These are phyloP conservation scores for Boletus rex-veris DNA, from an alignment of 768 basidiomycete genomes.

Conservation along the genomic window DNA sequence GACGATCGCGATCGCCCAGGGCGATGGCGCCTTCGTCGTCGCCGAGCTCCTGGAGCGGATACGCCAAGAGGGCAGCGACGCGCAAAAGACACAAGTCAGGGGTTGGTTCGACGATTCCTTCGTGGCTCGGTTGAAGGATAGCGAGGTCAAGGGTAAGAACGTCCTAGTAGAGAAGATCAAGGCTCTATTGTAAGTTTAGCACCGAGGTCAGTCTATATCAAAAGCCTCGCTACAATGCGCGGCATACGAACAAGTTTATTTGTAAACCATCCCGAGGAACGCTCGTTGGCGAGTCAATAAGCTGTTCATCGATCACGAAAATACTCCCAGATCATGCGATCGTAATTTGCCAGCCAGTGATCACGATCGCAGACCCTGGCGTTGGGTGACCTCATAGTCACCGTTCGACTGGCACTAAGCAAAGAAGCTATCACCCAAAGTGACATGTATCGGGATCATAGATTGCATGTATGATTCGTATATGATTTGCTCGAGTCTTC, in stretches of 20 bases:
- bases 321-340: too few species aligned
- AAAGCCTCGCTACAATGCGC: conserved; percentile 3
- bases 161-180: conserved; percentile 61
- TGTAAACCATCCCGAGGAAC: background rate
- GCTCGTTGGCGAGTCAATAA: too few species aligned
- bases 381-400: too few species aligned
- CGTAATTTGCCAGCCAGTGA: too few species aligned
- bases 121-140: conserved; percentile 44
- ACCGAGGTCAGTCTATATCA: background rate
- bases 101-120: conserved; percentile 56
- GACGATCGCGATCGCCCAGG: conserved; percentile 51
- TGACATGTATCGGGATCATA: too few species aligned
- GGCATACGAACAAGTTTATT: background rate
- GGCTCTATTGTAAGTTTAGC: conserved; percentile 26
- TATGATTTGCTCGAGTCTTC: background rate
- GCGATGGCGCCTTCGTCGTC: conserved; percentile 71
- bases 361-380: too few species aligned
- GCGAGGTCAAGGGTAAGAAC: conserved; percentile 65
- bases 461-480: background rate
- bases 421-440: too few species aligned
- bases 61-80: conserved; percentile 36
- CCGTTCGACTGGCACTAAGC: too few species aligned
- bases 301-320: too few species aligned
- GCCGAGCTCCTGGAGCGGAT: conserved; percentile 68
- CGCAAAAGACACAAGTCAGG: conserved; percentile 45